A percentile compares a stretch with the other conserved stretches of the same genome.
Conservation (phyloP, 1,284 basidiomycete species). For the Boletus semigastroideus region DNA sequence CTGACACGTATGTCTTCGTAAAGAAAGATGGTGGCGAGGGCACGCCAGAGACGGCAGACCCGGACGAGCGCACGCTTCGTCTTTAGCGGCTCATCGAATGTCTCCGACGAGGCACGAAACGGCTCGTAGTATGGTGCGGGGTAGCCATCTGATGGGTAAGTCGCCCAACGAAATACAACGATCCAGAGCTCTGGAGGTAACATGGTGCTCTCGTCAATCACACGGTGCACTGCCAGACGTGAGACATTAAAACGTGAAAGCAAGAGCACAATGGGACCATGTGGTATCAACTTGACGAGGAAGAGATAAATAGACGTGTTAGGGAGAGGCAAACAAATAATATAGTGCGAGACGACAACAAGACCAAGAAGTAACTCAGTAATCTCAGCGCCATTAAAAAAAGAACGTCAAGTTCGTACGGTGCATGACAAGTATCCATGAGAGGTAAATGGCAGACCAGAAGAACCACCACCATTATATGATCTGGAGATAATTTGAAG, state of each 20-base stretch:
- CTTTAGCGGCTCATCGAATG: conserved; percentile 16
- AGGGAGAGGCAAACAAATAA: conserved; percentile 22
- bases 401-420: conserved; percentile 33
- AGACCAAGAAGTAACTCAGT: conserved; percentile 22
- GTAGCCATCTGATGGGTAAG: conserved; percentile 29
- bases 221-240: not conserved
- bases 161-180: conserved; percentile 48
- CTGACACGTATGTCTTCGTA: conserved; percentile 55
- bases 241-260: conserved; percentile 9
- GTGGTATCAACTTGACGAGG: conserved; percentile 34
- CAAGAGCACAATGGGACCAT: conserved; percentile 15
- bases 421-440: conserved; percentile 22
- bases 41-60: conserved; percentile 58
- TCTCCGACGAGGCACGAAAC: conserved; percentile 38
- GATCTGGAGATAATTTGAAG: conserved; percentile 80
- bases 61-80: conserved; percentile 45
- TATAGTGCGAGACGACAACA: conserved; percentile 30
- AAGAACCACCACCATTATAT: conserved; percentile 43
- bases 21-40: conserved; percentile 43
- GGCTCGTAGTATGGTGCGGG: conserved; percentile 38
- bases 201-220: conserved; percentile 6
- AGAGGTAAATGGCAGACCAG: conserved; percentile 9
- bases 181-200: conserved; percentile 54
- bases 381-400: conserved; percentile 27
- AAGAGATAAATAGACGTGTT: conserved; percentile 29